Percentiles rank a stretch among this genome's conserved stretches.
Evolutionary conservation across 495 filamentous ascomycete genomes (phyloP).

Genomic region (Massariosphaeria phaeospora): DNA sequence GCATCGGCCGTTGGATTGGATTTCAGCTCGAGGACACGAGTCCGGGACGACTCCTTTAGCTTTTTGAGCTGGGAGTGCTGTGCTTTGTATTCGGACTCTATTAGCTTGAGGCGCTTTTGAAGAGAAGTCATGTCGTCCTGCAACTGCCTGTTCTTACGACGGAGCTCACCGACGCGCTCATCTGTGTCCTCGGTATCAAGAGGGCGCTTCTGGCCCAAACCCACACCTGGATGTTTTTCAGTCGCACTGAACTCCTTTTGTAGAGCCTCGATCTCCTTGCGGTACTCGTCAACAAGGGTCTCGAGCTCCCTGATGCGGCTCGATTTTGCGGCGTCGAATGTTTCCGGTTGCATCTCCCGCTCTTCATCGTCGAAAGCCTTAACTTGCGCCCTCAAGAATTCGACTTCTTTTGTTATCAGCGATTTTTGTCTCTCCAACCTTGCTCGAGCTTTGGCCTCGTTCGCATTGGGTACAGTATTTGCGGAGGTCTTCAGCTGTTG

Average conservation of each 20-base stretch:
- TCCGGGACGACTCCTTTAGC: slow-evolving; percentile 68
- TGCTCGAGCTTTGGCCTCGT: slow-evolving; percentile 55
- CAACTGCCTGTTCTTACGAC: slow-evolving; percentile 76
- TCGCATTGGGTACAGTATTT: slow-evolving; percentile 37
- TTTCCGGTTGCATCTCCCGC: slow-evolving; percentile 71
- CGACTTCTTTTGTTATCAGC: slow-evolving; percentile 83
- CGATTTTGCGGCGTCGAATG: slow-evolving; percentile 68
- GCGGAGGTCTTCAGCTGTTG: slow-evolving; percentile 58
- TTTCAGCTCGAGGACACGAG: slow-evolving; percentile 78
- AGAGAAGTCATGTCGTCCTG: slow-evolving; percentile 70
- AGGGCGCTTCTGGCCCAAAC: slow-evolving; percentile 54
- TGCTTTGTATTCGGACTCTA: slow-evolving; percentile 72
- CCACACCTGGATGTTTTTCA: slow-evolving; percentile 38
- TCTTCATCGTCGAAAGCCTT: slow-evolving; percentile 91
- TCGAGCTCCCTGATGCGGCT: slow-evolving; percentile 78
- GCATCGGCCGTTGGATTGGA: slow-evolving; percentile 82
- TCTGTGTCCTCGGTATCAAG: slow-evolving; percentile 58
- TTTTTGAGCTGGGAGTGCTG: slow-evolving; percentile 63
- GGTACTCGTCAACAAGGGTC: slow-evolving; percentile 78
- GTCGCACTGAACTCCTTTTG: slow-evolving; percentile 64
- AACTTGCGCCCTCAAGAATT: slow-evolving; percentile 86
- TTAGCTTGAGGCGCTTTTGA: slow-evolving; percentile 58
- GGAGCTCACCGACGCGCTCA: slow-evolving; percentile 75
- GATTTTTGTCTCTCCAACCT: slow-evolving; percentile 78
- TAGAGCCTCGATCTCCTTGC: slow-evolving; percentile 70